phyloP scores from a whole-genome alignment of 1,284 basidiomycete species.

The Puccinia novopanici region DNA sequence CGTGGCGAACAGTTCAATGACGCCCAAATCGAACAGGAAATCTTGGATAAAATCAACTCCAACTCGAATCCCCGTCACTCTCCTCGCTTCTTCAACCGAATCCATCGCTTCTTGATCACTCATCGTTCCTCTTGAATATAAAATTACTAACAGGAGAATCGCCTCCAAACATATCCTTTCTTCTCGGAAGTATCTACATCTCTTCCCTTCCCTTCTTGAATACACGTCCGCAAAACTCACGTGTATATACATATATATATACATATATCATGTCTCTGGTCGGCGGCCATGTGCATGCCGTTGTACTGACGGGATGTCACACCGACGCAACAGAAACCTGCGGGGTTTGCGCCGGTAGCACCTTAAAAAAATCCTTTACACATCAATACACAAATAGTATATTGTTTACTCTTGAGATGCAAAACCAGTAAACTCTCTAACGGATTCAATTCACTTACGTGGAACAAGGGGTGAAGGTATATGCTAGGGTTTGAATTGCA shows the following conservation, averaged over 20 bases:
- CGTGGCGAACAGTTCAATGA: slow-evolving; percentile 57
- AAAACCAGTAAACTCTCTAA: too few relatives aligned
- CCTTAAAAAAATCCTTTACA: too few relatives aligned
- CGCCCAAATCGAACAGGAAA: slow-evolving; percentile 55
- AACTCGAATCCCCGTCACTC: slow-evolving; percentile 4
- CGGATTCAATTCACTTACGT: too few relatives aligned
- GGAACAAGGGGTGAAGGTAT: too few relatives aligned
- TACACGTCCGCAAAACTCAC: neutral
- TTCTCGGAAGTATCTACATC: neutral
- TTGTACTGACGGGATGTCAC: too few relatives aligned
- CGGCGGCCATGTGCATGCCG: too few relatives aligned
- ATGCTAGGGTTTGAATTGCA: too few relatives aligned
- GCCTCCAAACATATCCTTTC: neutral
- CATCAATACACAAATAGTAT: neutral
- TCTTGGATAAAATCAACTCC: slow-evolving; percentile 51
- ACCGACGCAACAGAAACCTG: too few relatives aligned
- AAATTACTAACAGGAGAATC: neutral
- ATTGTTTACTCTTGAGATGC: neutral
- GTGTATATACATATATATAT: neutral
- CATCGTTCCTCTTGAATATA: neutral
- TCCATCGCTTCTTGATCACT: neutral
- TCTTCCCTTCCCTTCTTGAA: neutral
- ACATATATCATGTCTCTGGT: too few relatives aligned
- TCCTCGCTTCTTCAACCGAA: neutral
- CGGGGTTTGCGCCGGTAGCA: too few relatives aligned